Conservation (phyloP, 176 grass and related monocot species). For the Chrysopogon serrulatus region DNA sequence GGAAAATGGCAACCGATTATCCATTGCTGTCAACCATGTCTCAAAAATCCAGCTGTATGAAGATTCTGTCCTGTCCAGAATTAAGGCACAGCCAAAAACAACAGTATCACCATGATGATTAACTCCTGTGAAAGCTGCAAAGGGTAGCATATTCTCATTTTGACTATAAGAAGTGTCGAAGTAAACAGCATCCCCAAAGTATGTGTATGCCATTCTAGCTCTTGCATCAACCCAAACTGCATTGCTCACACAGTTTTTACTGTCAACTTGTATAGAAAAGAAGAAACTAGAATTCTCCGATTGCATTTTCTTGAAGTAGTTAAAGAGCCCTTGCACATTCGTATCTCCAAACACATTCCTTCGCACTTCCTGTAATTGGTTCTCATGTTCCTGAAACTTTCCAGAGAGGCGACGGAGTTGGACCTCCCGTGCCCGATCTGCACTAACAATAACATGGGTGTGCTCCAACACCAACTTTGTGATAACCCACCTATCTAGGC, state of each 20-base stretch:
- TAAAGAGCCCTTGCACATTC: conserved; percentile 51
- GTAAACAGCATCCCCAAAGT: conserved; percentile 87
- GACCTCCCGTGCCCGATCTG: conserved; percentile 62
- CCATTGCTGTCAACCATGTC: conserved; percentile 81
- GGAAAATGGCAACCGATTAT: conserved; percentile 56
- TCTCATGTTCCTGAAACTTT: conserved; percentile 63
- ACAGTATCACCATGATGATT: conserved; percentile 83
- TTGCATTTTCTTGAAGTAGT: conserved; percentile 77
- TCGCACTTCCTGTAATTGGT: conserved; percentile 57
- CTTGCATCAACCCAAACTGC: conserved; percentile 89
- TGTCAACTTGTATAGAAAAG: conserved; percentile 69
- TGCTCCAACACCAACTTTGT: conserved; percentile 82
- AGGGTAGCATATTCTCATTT: conserved; percentile 72
- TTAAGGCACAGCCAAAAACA: conserved; percentile 84
- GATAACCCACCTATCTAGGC: conserved; percentile 63
- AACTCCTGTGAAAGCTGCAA: conserved; percentile 75
- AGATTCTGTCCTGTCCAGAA: conserved; percentile 69
- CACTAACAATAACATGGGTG: conserved; percentile 79
- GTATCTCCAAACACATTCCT: conserved; percentile 72
- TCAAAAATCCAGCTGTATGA: conserved; percentile 82
- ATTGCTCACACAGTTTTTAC: conserved; percentile 74
- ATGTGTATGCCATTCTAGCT: conserved; percentile 74
- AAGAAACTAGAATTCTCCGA: conserved; percentile 72
- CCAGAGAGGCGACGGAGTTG: conserved; percentile 57
- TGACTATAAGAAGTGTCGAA: conserved; percentile 77